Conservation (phyloP, 352 stramenopile species). For the Globisporangium irregulare region DNA sequence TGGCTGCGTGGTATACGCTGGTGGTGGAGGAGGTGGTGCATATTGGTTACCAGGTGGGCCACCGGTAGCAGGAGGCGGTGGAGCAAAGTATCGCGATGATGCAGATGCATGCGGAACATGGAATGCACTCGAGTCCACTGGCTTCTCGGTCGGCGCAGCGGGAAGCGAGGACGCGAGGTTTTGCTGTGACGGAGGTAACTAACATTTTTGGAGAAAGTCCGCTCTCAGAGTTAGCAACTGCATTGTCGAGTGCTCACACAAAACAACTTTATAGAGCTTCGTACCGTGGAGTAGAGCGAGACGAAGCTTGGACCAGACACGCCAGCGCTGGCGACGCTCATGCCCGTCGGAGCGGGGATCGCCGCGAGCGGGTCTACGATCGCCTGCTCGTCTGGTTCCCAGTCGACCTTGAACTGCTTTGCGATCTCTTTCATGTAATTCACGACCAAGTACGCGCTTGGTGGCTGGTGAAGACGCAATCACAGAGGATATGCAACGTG, state of each 20-base stretch:
- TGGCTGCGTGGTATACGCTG: conserved; percentile 21
- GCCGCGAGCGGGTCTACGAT: conserved; percentile 80
- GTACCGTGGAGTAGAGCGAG: conserved; percentile 63
- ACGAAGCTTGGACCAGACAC: conserved; percentile 86
- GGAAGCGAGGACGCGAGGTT: conserved; percentile 21
- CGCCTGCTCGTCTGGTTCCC: conserved; percentile 80
- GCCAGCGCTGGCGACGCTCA: conserved; percentile 68
- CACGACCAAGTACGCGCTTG: conserved; percentile 92
- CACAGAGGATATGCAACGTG: not conserved
- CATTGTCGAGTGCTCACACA: not conserved
- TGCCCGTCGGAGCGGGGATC: conserved; percentile 88
- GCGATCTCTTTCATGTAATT: conserved; percentile 97
- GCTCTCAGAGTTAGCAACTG: not conserved
- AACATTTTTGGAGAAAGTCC: not conserved
- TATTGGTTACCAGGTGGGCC: conserved; percentile 3
- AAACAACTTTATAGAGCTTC: not conserved
- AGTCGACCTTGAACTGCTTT: conserved; percentile 94
- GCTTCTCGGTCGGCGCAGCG: conserved; percentile 31
- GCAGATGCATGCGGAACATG: conserved; percentile 18
- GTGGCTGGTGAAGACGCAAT: conserved; percentile 49
- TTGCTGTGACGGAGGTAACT: conserved; percentile 33
- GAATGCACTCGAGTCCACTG: conserved; percentile 12
- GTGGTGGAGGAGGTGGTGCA: not conserved
- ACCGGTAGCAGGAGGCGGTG: conserved; percentile 17
- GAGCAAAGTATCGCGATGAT: conserved; percentile 22